A percentile compares a stretch with the other conserved stretches of the same genome.
These are phyloP conservation scores for Xylaria cubensis DNA, from an alignment of 495 filamentous ascomycete genomes.

Conservation along the genomic window DNA sequence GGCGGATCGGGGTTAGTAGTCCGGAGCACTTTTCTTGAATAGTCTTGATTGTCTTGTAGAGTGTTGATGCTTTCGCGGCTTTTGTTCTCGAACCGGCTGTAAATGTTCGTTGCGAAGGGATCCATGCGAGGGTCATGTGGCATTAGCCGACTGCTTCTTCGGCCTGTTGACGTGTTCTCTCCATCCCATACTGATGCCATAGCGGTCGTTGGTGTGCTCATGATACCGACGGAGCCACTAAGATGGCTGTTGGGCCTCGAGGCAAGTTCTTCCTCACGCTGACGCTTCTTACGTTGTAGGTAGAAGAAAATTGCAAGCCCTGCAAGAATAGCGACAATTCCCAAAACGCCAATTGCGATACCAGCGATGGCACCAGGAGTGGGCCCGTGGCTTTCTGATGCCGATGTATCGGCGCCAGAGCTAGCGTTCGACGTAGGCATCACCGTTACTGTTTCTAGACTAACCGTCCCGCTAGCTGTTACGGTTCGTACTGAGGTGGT, in stretches of 20 bases:
- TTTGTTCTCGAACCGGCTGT: slow-evolving; percentile 53
- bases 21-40: slow-evolving; percentile 61
- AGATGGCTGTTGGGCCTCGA: slow-evolving; percentile 38
- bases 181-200: slow-evolving; percentile 45
- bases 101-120: slow-evolving; percentile 55
- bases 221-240: slow-evolving; percentile 49
- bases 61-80: slow-evolving; percentile 62
- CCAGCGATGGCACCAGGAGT: slow-evolving; percentile 47
- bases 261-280: slow-evolving; percentile 32
- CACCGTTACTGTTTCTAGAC: slow-evolving; percentile 47
- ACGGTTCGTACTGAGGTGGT: slow-evolving; percentile 47
- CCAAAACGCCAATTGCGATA: slow-evolving; percentile 51
- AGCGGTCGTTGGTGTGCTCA: slow-evolving; percentile 43
- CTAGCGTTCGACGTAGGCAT: slow-evolving; percentile 30
- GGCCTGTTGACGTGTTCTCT: slow-evolving; percentile 45
- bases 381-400: slow-evolving; percentile 34
- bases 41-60: slow-evolving; percentile 63
- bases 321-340: slow-evolving; percentile 36
- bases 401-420: slow-evolving; percentile 29
- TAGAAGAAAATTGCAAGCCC: slow-evolving; percentile 41
- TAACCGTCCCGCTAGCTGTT: slow-evolving; percentile 49
- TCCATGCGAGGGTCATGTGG: slow-evolving; percentile 63
- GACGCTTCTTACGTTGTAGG: slow-evolving; percentile 42
- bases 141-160: slow-evolving; percentile 57
- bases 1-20: slow-evolving; percentile 60